A percentile compares a stretch with the other conserved stretches of the same genome.
Evolutionary conservation across 2,329 filamentous ascomycete genomes (phyloP).

Genomic region (Fusarium torreyae): DNA sequence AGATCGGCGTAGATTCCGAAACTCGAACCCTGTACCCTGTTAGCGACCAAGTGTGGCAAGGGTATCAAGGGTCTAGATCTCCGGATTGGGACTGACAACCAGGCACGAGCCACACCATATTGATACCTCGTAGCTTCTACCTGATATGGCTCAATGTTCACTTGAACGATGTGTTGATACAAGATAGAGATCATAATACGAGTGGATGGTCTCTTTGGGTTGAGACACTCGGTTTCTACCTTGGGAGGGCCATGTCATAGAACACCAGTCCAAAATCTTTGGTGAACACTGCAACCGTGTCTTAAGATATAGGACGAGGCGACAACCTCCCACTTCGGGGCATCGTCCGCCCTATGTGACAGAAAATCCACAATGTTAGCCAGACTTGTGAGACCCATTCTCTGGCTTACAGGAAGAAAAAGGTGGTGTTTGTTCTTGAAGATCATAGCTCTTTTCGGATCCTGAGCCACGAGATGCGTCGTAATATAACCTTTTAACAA

Average conservation of each 20-base stretch:
- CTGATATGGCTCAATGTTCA: slow-evolving; percentile 9
- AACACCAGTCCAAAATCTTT: neutral
- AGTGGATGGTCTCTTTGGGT: neutral
- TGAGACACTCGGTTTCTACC: neutral
- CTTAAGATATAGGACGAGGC: neutral
- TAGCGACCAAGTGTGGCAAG: slow-evolving; percentile 32
- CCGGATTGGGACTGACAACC: slow-evolving; percentile 41
- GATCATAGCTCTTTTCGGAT: neutral
- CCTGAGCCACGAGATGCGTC: neutral
- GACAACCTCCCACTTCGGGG: neutral
- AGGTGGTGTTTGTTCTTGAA: neutral
- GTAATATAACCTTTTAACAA: slow-evolving; percentile 1
- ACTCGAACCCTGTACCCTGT: slow-evolving; percentile 47
- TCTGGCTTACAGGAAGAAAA: neutral
- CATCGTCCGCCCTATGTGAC: neutral
- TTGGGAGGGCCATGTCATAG: neutral
- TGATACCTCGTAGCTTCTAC: neutral
- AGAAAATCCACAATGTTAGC: neutral
- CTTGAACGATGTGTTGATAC: slow-evolving; percentile 2
- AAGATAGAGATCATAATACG: neutral
- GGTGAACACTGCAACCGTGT: neutral
- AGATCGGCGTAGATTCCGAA: slow-evolving; percentile 43
- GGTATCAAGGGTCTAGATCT: slow-evolving; percentile 31
- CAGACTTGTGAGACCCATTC: neutral
- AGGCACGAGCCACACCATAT: slow-evolving; percentile 37